phyloP scores from a whole-genome alignment of 192 early-diverging fungal species.

The Radiomyces spectabilis region DNA sequence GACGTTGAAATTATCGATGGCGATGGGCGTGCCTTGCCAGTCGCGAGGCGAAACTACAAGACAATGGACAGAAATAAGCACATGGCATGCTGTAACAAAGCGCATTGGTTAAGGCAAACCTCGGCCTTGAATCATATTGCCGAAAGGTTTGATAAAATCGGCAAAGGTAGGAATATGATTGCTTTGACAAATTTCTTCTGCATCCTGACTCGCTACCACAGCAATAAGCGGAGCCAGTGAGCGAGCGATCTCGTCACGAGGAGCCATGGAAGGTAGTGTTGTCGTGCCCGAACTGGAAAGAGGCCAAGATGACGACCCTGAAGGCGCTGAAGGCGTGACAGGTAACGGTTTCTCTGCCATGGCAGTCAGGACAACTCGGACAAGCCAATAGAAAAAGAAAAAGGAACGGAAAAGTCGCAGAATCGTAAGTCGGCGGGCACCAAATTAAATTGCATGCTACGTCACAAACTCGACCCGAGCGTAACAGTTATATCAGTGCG shows the following conservation, averaged over 20 bases:
- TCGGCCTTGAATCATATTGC: slow-evolving; percentile 53
- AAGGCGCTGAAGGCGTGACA: neutral
- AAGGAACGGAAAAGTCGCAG: too few species aligned
- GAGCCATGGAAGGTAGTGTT: neutral
- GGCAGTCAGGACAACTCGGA: too few species aligned
- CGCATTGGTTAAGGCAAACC: slow-evolving; percentile 23
- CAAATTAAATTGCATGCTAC: too few species aligned
- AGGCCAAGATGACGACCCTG: too few species aligned
- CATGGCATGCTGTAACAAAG: neutral
- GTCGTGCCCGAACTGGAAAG: neutral
- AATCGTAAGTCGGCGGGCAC: too few species aligned
- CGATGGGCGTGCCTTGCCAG: slow-evolving; percentile 46
- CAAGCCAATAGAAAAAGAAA: too few species aligned
- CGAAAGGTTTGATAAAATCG: slow-evolving; percentile 66
- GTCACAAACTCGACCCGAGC: too few species aligned
- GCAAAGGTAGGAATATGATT: slow-evolving; percentile 53
- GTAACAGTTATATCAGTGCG: too few species aligned
- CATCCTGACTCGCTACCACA: slow-evolving; percentile 54
- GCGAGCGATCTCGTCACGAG: slow-evolving; percentile 42
- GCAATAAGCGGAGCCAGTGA: slow-evolving; percentile 59
- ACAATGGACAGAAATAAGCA: slow-evolving; percentile 3
- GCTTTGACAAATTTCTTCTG: slow-evolving; percentile 47
- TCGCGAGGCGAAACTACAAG: slow-evolving; percentile 49
- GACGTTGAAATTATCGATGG: slow-evolving; percentile 56
- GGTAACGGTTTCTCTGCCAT: slow-evolving; percentile 12